Percentiles rank a stretch among this genome's conserved stretches.
These are phyloP conservation scores for Neoarthrinium moseri DNA, from an alignment of 2,329 filamentous ascomycete genomes.

Conservation along the genomic window DNA sequence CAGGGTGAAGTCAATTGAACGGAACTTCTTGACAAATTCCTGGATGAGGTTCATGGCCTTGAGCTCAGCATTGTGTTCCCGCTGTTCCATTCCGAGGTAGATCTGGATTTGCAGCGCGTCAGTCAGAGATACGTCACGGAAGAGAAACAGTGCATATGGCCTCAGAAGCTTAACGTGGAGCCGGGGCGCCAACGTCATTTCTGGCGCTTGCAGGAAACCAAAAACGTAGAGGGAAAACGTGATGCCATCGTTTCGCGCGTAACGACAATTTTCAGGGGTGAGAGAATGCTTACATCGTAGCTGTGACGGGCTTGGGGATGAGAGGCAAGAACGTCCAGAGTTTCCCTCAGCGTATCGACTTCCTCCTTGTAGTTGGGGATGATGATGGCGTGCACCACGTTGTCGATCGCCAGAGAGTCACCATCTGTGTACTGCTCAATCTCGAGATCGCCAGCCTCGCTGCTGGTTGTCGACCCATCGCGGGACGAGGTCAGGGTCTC, in stretches of 20 bases:
- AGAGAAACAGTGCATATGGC: too few species aligned
- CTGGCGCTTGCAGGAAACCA: neutral
- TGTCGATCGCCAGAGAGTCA: constrained; percentile 36
- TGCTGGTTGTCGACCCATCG: constrained; percentile 43
- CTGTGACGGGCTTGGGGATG: constrained; percentile 61
- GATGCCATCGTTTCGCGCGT: neutral
- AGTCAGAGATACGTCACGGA: neutral
- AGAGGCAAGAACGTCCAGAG: constrained; percentile 65
- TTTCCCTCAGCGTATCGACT: constrained; percentile 65
- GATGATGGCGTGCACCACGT: constrained; percentile 64
- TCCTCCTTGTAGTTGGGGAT: constrained; percentile 77
- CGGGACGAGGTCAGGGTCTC: constrained; percentile 51
- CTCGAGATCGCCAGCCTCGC: constrained; percentile 52
- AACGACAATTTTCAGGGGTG: neutral
- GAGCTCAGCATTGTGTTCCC: constrained; percentile 57
- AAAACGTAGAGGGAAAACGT: neutral
- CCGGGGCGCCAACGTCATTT: neutral
- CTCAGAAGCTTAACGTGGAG: too few species aligned
- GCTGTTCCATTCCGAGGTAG: constrained; percentile 71
- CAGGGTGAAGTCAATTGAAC: constrained; percentile 64
- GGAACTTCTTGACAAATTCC: constrained; percentile 64
- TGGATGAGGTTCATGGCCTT: constrained; percentile 64
- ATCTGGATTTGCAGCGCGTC: constrained; percentile 44
- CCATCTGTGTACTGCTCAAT: constrained; percentile 44
- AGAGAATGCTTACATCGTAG: constrained; percentile 64